Percentiles rank a stretch among this genome's conserved stretches.
Evolutionary conservation across 139 green algal genomes (phyloP).

Genomic region (Prasinococcaceae sp.): DNA sequence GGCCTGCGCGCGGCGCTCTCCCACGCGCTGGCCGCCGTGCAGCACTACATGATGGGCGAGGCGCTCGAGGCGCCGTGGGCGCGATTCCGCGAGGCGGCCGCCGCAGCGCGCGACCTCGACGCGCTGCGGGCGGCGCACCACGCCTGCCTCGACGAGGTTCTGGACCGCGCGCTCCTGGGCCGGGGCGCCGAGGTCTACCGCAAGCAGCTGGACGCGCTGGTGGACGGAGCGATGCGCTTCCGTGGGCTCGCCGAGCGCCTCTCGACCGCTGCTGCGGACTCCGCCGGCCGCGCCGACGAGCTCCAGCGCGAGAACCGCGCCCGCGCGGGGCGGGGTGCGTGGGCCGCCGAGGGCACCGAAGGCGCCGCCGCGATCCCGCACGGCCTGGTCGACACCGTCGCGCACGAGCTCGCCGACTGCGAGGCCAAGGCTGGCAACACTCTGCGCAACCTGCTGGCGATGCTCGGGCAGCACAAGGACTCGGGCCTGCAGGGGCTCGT

Average conservation of each 20-base stretch:
- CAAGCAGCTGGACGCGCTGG: conserved; percentile 23
- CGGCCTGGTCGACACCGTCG: no score
- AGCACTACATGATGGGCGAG: conserved; percentile 32
- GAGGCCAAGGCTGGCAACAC: no score
- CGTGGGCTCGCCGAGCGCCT: conserved; percentile 16
- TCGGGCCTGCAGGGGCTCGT: no score
- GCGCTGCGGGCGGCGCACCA: conserved; percentile 59
- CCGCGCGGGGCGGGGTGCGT: no score
- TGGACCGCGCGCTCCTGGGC: conserved; percentile 31
- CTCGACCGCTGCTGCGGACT: no score
- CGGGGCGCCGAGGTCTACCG: conserved; percentile 19
- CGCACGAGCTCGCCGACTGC: no score
- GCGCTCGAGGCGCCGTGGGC: conserved; percentile 46
- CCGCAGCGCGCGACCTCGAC: conserved; percentile 55
- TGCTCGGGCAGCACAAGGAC: no score
- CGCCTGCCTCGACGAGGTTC: conserved; percentile 37
- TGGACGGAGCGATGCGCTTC: conserved; percentile 31
- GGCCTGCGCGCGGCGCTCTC: background rate
- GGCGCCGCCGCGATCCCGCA: no score
- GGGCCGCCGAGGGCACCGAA: no score
- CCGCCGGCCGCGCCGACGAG: no score
- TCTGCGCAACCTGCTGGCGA: no score
- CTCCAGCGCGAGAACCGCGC: no score
- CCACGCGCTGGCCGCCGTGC: background rate
- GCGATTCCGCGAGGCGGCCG: conserved; percentile 31